Conservation (phyloP, 202 grass and related monocot genomes). For the Panicum hallii region DNA sequence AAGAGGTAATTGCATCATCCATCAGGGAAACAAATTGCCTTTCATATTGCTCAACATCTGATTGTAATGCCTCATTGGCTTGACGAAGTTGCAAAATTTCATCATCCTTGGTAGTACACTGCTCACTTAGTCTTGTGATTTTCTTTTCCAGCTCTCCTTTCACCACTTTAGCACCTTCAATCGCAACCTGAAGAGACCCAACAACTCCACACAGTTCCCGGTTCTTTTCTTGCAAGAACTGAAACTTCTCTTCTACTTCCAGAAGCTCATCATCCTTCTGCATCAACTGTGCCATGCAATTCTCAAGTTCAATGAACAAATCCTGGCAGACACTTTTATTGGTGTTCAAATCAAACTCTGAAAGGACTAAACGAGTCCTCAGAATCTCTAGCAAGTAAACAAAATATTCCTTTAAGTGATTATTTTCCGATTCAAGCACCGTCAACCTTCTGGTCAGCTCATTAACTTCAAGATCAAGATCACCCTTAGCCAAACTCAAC, state of each 20-base stretch:
- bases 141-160: conserved; percentile 74
- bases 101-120: conserved; percentile 45
- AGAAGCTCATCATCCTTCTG: conserved; percentile 65
- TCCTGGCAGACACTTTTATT: conserved; percentile 58
- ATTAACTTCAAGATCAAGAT: conserved; percentile 58
- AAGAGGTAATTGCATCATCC: conserved; percentile 56
- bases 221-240: conserved; percentile 63
- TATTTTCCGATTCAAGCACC: conserved; percentile 68
- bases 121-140: conserved; percentile 46
- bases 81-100: conserved; percentile 56
- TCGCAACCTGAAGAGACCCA: conserved; percentile 61
- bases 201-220: conserved; percentile 61
- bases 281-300: conserved; percentile 42
- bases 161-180: conserved; percentile 63
- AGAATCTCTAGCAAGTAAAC: conserved; percentile 65
- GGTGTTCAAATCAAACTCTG: conserved; percentile 75
- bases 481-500: conserved; percentile 66
- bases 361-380: conserved; percentile 63
- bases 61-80: conserved; percentile 54
- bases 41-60: conserved; percentile 62
- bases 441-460: conserved; percentile 48
- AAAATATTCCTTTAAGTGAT: conserved; percentile 61
- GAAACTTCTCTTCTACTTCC: conserved; percentile 66
- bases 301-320: conserved; percentile 63
- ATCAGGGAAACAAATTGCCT: conserved; percentile 57